These are phyloP conservation scores for Murraya paniculata DNA, from an alignment of 345 rosid species.

Conservation along the genomic window DNA sequence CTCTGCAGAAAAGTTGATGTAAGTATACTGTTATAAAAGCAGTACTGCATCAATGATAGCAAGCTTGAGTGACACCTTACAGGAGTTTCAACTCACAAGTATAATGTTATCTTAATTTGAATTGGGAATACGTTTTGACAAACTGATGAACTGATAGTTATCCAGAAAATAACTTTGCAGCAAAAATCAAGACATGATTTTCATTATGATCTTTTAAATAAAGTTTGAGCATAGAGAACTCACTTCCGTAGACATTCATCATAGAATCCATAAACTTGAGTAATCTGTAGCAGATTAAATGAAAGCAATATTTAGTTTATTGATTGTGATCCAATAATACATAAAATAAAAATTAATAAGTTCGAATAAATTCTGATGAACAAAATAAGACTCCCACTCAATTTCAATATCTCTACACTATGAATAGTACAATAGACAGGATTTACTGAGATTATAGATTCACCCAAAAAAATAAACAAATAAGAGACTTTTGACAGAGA, in stretches of 20 bases:
- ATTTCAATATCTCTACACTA: too few relatives aligned
- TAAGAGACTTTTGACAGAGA: neutral
- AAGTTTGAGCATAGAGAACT: constrained; percentile 41
- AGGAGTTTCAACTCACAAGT: neutral
- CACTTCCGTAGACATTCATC: constrained; percentile 98
- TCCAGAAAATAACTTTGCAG: neutral
- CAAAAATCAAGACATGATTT: neutral
- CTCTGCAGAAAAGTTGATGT: neutral
- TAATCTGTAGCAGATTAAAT: constrained; percentile 60
- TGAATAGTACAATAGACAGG: neutral
- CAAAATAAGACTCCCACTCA: neutral
- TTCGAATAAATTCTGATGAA: neutral
- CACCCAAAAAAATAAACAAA: neutral
- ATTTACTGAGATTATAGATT: neutral
- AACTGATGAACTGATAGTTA: neutral
- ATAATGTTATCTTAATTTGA: neutral
- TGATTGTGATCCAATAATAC: constrained; percentile 2
- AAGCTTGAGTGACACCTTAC: neutral
- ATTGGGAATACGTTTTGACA: neutral
- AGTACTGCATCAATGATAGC: neutral
- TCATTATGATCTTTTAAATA: constrained; percentile 1
- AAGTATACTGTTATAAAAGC: neutral
- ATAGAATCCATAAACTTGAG: constrained; percentile 99
- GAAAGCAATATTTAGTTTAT: constrained; percentile 29
- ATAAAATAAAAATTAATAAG: neutral